Conservation (phyloP, 1,139 yeast genomes). For the Pichia cactophila region DNA sequence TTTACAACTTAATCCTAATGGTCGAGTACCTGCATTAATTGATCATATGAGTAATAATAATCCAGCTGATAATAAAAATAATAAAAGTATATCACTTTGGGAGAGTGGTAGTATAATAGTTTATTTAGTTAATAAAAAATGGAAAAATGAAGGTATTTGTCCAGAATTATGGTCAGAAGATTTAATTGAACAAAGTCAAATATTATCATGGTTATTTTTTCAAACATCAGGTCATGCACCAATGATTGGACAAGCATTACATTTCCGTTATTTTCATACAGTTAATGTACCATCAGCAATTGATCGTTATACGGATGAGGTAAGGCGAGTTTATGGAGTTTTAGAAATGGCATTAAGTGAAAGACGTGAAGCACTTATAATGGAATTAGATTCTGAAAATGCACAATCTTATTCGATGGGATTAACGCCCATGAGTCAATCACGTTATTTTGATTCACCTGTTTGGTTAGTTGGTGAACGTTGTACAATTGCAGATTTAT, state of each 20-base stretch:
- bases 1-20: conserved; percentile 86
- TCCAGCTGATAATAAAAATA: background rate
- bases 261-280: conserved; percentile 85
- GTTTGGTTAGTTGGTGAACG: conserved; percentile 93
- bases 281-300: conserved; percentile 84
- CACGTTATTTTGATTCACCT: conserved; percentile 84
- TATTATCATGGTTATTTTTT: conserved; percentile 84
- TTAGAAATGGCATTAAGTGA: conserved; percentile 94
- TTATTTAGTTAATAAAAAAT: conserved; percentile 62
- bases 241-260: conserved; percentile 95
- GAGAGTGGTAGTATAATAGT: conserved; percentile 88
- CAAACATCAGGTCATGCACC: conserved; percentile 97
- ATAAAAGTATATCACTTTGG: conserved; percentile 53
- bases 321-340: conserved; percentile 87
- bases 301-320: conserved; percentile 88
- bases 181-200: conserved; percentile 76
- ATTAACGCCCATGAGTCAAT: conserved; percentile 77
- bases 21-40: conserved; percentile 87
- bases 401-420: conserved; percentile 88
- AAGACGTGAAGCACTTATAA: conserved; percentile 79
- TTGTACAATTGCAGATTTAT: conserved; percentile 83
- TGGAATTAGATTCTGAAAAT: conserved; percentile 84
- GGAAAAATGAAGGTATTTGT: conserved; percentile 64
- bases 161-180: conserved; percentile 70
- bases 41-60: conserved; percentile 54